Evolutionary conservation across 805 yeast genomes (phyloP), one percentile per base, ranked within the genome.

Genomic region (Hanseniaspora valbyensis): DNA sequence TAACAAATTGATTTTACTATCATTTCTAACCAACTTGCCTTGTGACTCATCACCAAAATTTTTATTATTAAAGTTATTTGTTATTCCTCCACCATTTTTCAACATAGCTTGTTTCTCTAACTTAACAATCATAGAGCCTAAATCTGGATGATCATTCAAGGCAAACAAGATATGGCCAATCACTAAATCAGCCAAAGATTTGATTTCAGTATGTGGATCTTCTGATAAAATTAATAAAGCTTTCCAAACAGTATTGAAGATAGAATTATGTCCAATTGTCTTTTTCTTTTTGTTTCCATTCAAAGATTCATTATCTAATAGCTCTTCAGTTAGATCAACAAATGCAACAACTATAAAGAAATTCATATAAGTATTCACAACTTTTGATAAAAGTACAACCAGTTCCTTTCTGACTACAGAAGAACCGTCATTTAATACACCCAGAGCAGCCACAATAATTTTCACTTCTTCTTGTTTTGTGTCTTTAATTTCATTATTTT

Each of bases 301-400:
- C 39, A 57, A 60, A 6, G 50, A 25, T 5, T 38, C 44, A 39
- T 39, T 44, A 14, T 44, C 50, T 0, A 81, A 76, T 30, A 82
- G 73, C 57, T 89, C 96, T 55, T 82, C 92, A 53, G 83, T 87
- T 25, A 92, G 61, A 56, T 87, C 88, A 43, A 86, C 76, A 62
- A 81, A 88, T 0, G 96, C 95, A 53, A 89, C 81, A 1, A 90
- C 92, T 50, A 88, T 63, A 59, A 90, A 89, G 59, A 85, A 83
- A 52, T 78, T 76, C 22, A 75, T 67, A 63, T 88, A 82, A 38
- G 79, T 78, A 52, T 74, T 66, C 12, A 88, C 83, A 61, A 86
- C 79, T 42, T 80, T 76, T 34, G 92, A 83, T 50, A 88, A 74
- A 59, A 84, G 84, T 24, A 81, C 79, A 6, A 84, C 77, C 9